A percentile compares a stretch with the other conserved stretches of the same genome.
Conservation (phyloP, 1,284 basidiomycete species). For the Vanrija pseudolonga region DNA sequence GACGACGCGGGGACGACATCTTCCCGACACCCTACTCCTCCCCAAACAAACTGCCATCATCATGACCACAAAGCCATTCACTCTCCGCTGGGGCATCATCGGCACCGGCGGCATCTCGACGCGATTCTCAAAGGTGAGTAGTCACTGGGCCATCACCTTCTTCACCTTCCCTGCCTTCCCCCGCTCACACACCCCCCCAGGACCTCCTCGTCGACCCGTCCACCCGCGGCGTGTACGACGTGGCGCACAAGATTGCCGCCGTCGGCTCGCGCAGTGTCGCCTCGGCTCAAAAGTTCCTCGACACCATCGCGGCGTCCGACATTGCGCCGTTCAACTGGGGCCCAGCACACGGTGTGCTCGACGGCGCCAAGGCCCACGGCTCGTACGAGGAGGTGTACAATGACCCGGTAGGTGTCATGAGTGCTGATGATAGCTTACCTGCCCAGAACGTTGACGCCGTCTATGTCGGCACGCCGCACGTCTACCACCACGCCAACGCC, state of each 20-base stretch:
- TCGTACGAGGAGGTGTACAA: slow-evolving; percentile 72
- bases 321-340: slow-evolving; percentile 31
- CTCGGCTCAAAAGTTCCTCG: slow-evolving; percentile 70
- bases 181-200: slow-evolving; percentile 20
- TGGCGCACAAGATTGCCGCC: slow-evolving; percentile 70
- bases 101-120: slow-evolving; percentile 48
- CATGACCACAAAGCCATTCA: slow-evolving; percentile 11
- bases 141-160: background rate
- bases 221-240: slow-evolving; percentile 63
- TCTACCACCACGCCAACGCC: slow-evolving; percentile 74
- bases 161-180: background rate
- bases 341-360: slow-evolving; percentile 30
- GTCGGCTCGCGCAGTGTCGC: slow-evolving; percentile 71
- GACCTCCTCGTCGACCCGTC: slow-evolving; percentile 34
- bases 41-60: background rate
- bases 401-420: slow-evolving; percentile 61
- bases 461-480: slow-evolving; percentile 85
- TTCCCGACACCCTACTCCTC: background rate
- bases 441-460: slow-evolving; percentile 68
- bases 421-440: background rate
- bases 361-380: slow-evolving; percentile 64
- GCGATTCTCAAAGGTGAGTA: slow-evolving; percentile 34
- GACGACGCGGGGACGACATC: too few relatives aligned
- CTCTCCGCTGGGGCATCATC: slow-evolving; percentile 49
- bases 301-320: slow-evolving; percentile 37